These are phyloP conservation scores for Gonapodya sp. DNA, from an alignment of 192 early-diverging fungal species.

Conservation along the genomic window DNA sequence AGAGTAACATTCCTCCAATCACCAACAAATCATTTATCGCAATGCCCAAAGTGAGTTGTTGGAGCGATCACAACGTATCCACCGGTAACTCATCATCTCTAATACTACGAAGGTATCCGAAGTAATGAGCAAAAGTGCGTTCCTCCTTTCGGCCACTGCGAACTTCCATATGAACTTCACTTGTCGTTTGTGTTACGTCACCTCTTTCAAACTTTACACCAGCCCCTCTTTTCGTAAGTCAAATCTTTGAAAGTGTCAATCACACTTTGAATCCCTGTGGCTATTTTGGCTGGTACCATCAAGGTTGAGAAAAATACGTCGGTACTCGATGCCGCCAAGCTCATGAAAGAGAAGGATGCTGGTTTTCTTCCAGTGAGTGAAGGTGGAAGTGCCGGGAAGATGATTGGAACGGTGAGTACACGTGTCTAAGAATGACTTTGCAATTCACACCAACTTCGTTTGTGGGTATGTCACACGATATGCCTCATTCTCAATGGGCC, in stretches of 20 bases:
- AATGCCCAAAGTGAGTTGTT: neutral
- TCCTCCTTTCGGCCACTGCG: neutral
- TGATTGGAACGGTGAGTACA: neutral
- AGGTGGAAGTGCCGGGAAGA: neutral
- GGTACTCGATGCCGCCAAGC: neutral
- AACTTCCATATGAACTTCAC: neutral
- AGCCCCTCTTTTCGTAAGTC: neutral
- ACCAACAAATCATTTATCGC: neutral
- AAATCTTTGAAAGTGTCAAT: neutral
- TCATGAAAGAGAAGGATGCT: neutral
- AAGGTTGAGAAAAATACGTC: neutral
- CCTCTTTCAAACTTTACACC: no score
- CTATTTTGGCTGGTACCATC: neutral
- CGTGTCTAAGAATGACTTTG: neutral
- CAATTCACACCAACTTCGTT: neutral
- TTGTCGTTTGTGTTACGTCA: neutral
- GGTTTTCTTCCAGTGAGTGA: neutral
- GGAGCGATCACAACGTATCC: neutral
- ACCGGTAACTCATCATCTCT: neutral
- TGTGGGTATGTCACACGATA: no score
- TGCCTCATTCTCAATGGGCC: neutral
- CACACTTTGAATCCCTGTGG: neutral
- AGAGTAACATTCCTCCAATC: neutral
- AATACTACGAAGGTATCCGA: neutral
- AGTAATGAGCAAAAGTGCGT: neutral